Evolutionary conservation across 495 filamentous ascomycete genomes (phyloP).

Genomic region (Cudoniella acicularis): DNA sequence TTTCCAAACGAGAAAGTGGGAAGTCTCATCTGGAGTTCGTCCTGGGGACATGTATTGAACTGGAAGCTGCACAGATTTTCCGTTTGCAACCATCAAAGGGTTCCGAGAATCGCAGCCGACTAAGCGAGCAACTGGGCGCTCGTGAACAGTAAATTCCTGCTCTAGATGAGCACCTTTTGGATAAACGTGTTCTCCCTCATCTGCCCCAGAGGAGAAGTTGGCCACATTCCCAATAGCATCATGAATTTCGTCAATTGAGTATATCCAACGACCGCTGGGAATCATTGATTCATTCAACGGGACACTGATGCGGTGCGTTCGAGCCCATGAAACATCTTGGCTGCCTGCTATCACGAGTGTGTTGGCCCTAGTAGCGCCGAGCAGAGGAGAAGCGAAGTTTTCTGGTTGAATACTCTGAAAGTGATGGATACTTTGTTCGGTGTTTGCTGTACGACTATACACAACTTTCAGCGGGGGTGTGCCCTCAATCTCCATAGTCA

Average conservation of each 20-base stretch:
- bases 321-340: slow-evolving; percentile 76
- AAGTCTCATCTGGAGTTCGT: slow-evolving; percentile 46
- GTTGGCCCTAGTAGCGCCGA: slow-evolving; percentile 49
- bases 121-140: slow-evolving; percentile 71
- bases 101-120: slow-evolving; percentile 69
- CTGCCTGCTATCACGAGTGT: slow-evolving; percentile 51
- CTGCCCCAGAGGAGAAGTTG: slow-evolving; percentile 65
- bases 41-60: slow-evolving; percentile 64
- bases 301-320: slow-evolving; percentile 66
- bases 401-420: slow-evolving; percentile 92
- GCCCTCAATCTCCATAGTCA: slow-evolving; percentile 77
- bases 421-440: slow-evolving; percentile 66
- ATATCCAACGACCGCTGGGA: slow-evolving; percentile 74
- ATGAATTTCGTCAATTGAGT: slow-evolving; percentile 84
- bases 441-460: slow-evolving; percentile 82
- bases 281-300: slow-evolving; percentile 85
- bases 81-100: slow-evolving; percentile 78
- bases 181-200: slow-evolving; percentile 58
- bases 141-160: slow-evolving; percentile 79
- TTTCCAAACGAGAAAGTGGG: slow-evolving; percentile 58
- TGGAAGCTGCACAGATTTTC: slow-evolving; percentile 63
- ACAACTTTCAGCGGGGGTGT: slow-evolving; percentile 89
- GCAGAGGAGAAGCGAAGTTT: slow-evolving; percentile 71
- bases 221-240: slow-evolving; percentile 87
- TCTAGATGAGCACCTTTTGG: slow-evolving; percentile 60